Percentiles rank a stretch among this genome's conserved stretches.
phyloP scores from a whole-genome alignment of 495 filamentous ascomycete species.

The Annulohypoxylon nitens region DNA sequence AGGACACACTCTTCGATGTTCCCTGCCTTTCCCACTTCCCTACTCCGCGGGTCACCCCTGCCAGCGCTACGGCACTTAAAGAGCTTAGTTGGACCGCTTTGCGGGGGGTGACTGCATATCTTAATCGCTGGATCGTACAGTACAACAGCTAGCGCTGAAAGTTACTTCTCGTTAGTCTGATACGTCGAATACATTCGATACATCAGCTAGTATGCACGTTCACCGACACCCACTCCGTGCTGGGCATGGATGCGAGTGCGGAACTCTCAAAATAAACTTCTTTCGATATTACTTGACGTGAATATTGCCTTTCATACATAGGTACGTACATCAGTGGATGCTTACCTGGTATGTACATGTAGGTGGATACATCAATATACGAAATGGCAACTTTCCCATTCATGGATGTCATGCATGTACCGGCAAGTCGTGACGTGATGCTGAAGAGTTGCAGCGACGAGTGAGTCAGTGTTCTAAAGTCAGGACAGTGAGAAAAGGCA shows the following conservation, averaged over 20 bases:
- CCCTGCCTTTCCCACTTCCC: conserved; percentile 14
- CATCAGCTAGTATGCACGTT: background rate
- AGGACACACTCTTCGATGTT: background rate
- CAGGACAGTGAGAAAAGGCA: background rate
- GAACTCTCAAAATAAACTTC: conserved; percentile 18
- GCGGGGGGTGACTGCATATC: conserved; percentile 22
- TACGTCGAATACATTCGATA: background rate
- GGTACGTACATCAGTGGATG: background rate
- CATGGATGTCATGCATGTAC: conserved; percentile 24
- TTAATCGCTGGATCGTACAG: conserved; percentile 18
- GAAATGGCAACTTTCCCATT: background rate
- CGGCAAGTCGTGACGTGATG: conserved; percentile 32
- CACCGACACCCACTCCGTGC: background rate
- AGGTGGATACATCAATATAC: conserved; percentile 9
- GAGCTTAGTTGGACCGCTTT: conserved; percentile 47
- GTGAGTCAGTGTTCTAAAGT: conserved; percentile 23
- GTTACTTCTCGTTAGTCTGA: conserved; percentile 20
- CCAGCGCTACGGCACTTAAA: conserved; percentile 42
- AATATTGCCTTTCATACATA: background rate
- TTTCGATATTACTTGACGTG: background rate
- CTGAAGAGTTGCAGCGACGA: conserved; percentile 32
- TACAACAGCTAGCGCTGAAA: conserved; percentile 19
- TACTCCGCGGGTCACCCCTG: conserved; percentile 35
- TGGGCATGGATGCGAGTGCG: background rate
- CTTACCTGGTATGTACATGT: background rate